A percentile compares a stretch with the other conserved stretches of the same genome.
Conservation (phyloP, 2,329 filamentous ascomycete genomes). For the Cercospora canescens region DNA sequence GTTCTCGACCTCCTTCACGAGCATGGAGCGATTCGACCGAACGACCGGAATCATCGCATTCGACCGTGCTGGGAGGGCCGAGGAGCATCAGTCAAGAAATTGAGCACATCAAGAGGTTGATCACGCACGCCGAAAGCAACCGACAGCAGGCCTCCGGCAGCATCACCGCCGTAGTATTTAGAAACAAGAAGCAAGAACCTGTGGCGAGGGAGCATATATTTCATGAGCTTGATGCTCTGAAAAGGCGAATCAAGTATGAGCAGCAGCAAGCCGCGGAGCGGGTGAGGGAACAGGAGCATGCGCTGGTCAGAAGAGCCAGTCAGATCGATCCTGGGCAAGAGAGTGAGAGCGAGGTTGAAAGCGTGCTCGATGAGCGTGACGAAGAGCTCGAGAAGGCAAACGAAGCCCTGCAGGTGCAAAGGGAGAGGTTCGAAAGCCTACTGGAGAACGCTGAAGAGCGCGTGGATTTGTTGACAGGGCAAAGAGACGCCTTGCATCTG, state of each 20-base stretch:
- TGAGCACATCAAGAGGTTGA: slow-evolving; percentile 31
- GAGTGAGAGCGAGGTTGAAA: slow-evolving; percentile 33
- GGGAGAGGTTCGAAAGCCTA: slow-evolving; percentile 31
- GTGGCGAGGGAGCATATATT: slow-evolving; percentile 24
- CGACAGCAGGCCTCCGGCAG: slow-evolving; percentile 19
- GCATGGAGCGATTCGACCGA: slow-evolving; percentile 20
- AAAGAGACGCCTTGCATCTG: slow-evolving; percentile 31
- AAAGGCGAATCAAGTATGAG: slow-evolving; percentile 32
- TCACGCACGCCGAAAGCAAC: slow-evolving; percentile 24
- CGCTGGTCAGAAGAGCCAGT: slow-evolving; percentile 11
- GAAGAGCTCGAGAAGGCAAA: slow-evolving; percentile 33
- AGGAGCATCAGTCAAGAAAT: slow-evolving; percentile 27
- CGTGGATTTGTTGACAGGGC: slow-evolving; percentile 34
- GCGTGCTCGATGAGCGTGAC: slow-evolving; percentile 32
- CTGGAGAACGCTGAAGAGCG: slow-evolving; percentile 36
- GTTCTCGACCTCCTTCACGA: slow-evolving; percentile 15
- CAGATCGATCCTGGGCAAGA: slow-evolving; percentile 25
- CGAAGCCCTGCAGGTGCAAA: slow-evolving; percentile 29
- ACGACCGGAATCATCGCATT: slow-evolving; percentile 13
- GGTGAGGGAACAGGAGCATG: slow-evolving; percentile 7
- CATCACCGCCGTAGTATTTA: slow-evolving; percentile 32
- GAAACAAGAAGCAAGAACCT: slow-evolving; percentile 19
- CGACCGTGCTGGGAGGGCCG: background rate
- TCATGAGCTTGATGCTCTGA: slow-evolving; percentile 33
- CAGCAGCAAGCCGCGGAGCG: slow-evolving; percentile 15